Evolutionary conservation across 371 early-diverging fungal genomes (phyloP).

Genomic region (Polyrhizophydium stewartii): DNA sequence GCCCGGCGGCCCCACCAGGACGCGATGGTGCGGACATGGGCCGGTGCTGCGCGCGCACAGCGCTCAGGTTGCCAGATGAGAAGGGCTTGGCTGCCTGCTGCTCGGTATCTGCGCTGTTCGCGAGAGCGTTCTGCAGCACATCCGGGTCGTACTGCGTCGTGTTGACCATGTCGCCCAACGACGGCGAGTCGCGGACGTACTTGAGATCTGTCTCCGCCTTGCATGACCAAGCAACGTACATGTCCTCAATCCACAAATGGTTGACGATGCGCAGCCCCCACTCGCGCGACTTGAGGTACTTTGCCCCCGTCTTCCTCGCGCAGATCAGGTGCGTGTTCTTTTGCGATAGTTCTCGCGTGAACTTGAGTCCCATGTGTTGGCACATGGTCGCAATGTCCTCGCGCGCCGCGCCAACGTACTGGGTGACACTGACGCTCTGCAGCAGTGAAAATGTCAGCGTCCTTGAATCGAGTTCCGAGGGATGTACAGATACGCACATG

Average conservation of each 20-base stretch:
- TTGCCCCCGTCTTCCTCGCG: constrained; percentile 56
- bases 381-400: constrained; percentile 65
- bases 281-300: constrained; percentile 55
- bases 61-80: too few relatives aligned
- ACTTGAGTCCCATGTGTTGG: constrained; percentile 58
- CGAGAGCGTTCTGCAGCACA: too few relatives aligned
- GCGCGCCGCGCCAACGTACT: constrained; percentile 64
- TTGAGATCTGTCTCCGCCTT: constrained; percentile 10
- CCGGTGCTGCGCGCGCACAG: too few relatives aligned
- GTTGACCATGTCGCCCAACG: constrained; percentile 18
- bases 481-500: too few relatives aligned
- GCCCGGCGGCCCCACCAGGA: too few relatives aligned
- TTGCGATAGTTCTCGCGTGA: constrained; percentile 52
- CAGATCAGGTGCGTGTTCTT: constrained; percentile 69
- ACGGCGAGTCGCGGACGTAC: constrained; percentile 14
- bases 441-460: not conserved
- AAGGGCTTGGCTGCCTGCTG: too few relatives aligned
- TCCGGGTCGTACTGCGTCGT: too few relatives aligned
- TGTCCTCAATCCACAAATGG: constrained; percentile 84
- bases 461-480: too few relatives aligned
- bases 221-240: constrained; percentile 11
- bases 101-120: too few relatives aligned
- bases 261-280: constrained; percentile 72
- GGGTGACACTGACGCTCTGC: constrained; percentile 42
- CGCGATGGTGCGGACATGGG: too few relatives aligned